Evolutionary conservation across 2,329 filamentous ascomycete genomes (phyloP).

Genomic region (Hymenoscyphus infarciens): DNA sequence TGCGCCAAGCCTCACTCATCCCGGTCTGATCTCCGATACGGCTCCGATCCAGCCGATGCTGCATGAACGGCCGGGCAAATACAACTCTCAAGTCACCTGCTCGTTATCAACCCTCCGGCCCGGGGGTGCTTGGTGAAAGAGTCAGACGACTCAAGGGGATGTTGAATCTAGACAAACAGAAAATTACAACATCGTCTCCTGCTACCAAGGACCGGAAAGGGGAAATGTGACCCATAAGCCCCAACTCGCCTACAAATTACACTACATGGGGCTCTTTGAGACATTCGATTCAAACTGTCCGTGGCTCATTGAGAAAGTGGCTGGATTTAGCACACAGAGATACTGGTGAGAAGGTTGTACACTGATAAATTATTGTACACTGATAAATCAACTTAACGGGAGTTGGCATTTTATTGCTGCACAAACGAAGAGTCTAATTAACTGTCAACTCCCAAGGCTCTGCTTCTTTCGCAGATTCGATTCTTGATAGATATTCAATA

Average conservation of each 20-base stretch:
- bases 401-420: not conserved
- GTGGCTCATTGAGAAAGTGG: not conserved
- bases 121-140: too few relatives aligned
- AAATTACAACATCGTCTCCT: not conserved
- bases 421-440: not conserved
- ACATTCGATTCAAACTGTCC: not conserved
- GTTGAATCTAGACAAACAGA: not conserved
- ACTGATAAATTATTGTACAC: not conserved
- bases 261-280: not conserved
- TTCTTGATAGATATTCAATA: not conserved
- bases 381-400: conserved; percentile 1
- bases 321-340: not conserved
- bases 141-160: not conserved
- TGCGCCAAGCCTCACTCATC: too few relatives aligned
- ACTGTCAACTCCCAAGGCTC: not conserved
- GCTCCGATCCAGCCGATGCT: not conserved
- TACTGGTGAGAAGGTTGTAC: not conserved
- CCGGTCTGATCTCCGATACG: not conserved
- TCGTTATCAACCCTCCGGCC: not conserved
- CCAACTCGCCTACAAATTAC: not conserved
- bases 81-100: not conserved
- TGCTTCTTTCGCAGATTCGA: not conserved
- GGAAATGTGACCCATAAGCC: not conserved
- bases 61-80: too few relatives aligned
- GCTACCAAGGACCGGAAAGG: not conserved